Evolutionary conservation across 2,329 filamentous ascomycete genomes (phyloP).

Genomic region (Colletotrichum liaoningense): DNA sequence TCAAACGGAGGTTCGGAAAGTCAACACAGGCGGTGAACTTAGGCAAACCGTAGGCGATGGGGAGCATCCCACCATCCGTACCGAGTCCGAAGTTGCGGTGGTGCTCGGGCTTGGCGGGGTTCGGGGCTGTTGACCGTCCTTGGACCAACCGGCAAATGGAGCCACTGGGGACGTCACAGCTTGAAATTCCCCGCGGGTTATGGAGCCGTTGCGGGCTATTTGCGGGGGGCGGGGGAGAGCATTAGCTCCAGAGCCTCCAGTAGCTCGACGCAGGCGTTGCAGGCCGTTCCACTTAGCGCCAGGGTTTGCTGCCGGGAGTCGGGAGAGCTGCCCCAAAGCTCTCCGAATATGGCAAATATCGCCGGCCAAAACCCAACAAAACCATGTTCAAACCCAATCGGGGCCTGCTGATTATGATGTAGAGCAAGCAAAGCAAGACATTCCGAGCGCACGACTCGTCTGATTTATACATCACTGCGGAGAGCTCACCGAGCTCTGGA

Average conservation of each 20-base stretch:
- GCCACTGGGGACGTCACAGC: neutral
- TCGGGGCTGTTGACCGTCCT: constrained; percentile 22
- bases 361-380: constrained; percentile 26
- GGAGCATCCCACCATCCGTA: too few relatives aligned
- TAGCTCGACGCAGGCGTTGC: constrained; percentile 6
- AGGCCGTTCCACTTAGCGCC: neutral
- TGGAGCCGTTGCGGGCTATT: constrained; percentile 12
- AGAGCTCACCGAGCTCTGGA: neutral
- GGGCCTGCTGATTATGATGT: neutral
- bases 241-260: constrained; percentile 9
- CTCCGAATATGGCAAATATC: constrained; percentile 29
- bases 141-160: constrained; percentile 21
- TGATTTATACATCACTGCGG: constrained; percentile 20
- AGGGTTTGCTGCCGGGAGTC: neutral
- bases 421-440: constrained; percentile 5
- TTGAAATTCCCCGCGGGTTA: constrained; percentile 6
- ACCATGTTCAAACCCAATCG: constrained; percentile 19
- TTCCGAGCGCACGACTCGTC: constrained; percentile 9
- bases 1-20: neutral
- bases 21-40: neutral
- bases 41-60: neutral
- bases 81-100: neutral
- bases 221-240: constrained; percentile 19
- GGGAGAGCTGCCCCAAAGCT: constrained; percentile 23
- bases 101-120: neutral